Conservation (phyloP, 1,139 yeast species). For the Debaryomyces singareniensis region DNA sequence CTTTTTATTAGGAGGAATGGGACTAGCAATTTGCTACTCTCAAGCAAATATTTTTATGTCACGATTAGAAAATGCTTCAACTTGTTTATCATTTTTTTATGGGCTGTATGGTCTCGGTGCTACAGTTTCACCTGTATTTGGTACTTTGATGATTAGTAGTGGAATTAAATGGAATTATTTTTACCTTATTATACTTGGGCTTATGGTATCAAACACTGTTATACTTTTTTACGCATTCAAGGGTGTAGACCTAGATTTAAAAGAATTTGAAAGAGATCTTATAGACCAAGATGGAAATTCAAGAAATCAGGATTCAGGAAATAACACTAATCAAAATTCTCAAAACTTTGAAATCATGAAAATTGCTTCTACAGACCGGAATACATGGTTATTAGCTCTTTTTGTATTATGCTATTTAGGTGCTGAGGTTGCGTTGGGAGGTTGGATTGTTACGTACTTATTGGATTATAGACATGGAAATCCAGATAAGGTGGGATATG, state of each 20-base stretch:
- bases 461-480: conserved; percentile 49
- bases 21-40: conserved; percentile 49
- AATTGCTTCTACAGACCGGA: conserved; percentile 31
- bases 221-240: conserved; percentile 30
- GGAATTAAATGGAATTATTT: conserved; percentile 50
- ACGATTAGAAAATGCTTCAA: conserved; percentile 41
- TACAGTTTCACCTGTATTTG: conserved; percentile 51
- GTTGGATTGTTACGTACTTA: conserved; percentile 65
- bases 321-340: background rate
- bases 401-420: conserved; percentile 62
- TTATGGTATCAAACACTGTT: conserved; percentile 21
- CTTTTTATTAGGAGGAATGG: conserved; percentile 55
- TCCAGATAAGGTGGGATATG: conserved; percentile 46
- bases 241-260: conserved; percentile 37
- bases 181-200: conserved; percentile 43
- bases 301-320: background rate
- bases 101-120: conserved; percentile 64
- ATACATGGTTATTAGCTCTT: conserved; percentile 51
- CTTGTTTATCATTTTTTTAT: conserved; percentile 48
- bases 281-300: background rate
- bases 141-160: conserved; percentile 43
- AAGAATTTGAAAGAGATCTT: background rate
- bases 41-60: conserved; percentile 55
- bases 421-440: conserved; percentile 61
- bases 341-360: conserved; percentile 8